These are phyloP conservation scores for Suhomyces bribrorum DNA, from an alignment of 1,139 yeast genomes.

Conservation along the genomic window DNA sequence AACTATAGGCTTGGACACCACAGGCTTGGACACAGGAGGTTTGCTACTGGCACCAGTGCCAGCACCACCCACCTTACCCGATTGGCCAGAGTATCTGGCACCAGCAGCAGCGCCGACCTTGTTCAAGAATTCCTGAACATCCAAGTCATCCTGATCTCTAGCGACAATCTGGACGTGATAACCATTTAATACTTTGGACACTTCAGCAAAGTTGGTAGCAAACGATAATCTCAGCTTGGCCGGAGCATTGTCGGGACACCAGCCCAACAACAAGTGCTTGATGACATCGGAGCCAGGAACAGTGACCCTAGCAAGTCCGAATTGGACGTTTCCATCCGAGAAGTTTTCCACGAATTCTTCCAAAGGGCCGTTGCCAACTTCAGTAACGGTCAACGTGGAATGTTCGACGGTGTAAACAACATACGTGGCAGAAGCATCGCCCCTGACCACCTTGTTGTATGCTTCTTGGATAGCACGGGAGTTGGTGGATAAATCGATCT, in stretches of 20 bases:
- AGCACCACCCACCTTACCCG: conserved; percentile 7
- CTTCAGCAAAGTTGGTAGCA: conserved; percentile 74
- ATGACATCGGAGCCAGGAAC: conserved; percentile 89
- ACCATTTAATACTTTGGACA: conserved; percentile 68
- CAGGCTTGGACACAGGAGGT: conserved; percentile 24
- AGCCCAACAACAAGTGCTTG: conserved; percentile 83
- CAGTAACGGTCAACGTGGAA: conserved; percentile 56
- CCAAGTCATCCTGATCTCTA: conserved; percentile 88
- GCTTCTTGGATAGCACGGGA: conserved; percentile 62
- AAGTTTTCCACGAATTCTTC: conserved; percentile 79
- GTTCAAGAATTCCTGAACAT: conserved; percentile 70
- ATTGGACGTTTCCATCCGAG: conserved; percentile 87
- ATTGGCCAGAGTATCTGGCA: conserved; percentile 81
- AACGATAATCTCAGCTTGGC: conserved; percentile 71
- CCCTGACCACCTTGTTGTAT: conserved; percentile 65
- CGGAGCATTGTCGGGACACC: conserved; percentile 92
- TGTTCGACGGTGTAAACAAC: conserved; percentile 65
- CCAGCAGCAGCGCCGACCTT: conserved; percentile 92
- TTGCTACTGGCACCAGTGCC: conserved; percentile 18
- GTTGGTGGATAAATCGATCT: conserved; percentile 57
- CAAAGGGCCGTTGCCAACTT: conserved; percentile 64
- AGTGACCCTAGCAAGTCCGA: conserved; percentile 83
- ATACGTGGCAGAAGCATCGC: conserved; percentile 56
- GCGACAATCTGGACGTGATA: conserved; percentile 97
- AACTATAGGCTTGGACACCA: conserved; percentile 25